A percentile compares a stretch with the other conserved stretches of the same genome.
Evolutionary conservation across 2,329 filamentous ascomycete species (phyloP).

Genomic region (Colletotrichum sublineola): DNA sequence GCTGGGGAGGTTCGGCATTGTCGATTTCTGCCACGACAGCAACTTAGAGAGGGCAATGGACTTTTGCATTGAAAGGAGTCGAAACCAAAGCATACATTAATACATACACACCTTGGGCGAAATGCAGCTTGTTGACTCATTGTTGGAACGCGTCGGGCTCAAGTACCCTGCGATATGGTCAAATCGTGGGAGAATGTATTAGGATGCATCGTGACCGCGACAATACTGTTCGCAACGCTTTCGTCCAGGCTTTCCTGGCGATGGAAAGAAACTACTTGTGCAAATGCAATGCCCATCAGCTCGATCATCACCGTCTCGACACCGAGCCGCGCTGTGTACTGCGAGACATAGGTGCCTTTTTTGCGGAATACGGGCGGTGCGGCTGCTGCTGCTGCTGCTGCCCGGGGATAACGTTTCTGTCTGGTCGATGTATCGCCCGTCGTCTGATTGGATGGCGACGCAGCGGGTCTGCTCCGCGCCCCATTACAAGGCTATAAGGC

Average conservation of each 20-base stretch:
- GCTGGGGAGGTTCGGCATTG: constrained; percentile 15
- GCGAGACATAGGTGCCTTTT: not conserved
- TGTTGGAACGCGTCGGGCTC: not conserved
- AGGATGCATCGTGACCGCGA: not conserved
- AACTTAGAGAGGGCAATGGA: constrained; percentile 13
- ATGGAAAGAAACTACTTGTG: not conserved
- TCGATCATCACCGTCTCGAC: not conserved
- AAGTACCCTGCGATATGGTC: not conserved
- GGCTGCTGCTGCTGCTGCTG: not conserved
- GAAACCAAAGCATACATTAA: constrained; percentile 22
- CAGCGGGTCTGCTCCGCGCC: constrained; percentile 3
- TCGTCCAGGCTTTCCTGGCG: not conserved
- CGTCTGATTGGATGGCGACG: constrained; percentile 20
- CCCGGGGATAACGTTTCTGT: constrained; percentile 35
- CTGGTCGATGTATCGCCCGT: constrained; percentile 8
- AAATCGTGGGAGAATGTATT: not conserved
- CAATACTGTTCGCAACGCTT: too few relatives aligned
- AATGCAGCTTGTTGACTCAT: too few relatives aligned
- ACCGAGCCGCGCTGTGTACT: not conserved
- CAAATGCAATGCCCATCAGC: not conserved
- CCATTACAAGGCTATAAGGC: constrained; percentile 33
- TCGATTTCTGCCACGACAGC: constrained; percentile 13
- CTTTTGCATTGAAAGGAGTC: constrained; percentile 6
- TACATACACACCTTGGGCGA: constrained; percentile 10
- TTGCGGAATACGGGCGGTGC: not conserved